A percentile compares a stretch with the other conserved stretches of the same genome.
Evolutionary conservation across 805 yeast genomes (phyloP).

Genomic region (Candida parachauliodes): DNA sequence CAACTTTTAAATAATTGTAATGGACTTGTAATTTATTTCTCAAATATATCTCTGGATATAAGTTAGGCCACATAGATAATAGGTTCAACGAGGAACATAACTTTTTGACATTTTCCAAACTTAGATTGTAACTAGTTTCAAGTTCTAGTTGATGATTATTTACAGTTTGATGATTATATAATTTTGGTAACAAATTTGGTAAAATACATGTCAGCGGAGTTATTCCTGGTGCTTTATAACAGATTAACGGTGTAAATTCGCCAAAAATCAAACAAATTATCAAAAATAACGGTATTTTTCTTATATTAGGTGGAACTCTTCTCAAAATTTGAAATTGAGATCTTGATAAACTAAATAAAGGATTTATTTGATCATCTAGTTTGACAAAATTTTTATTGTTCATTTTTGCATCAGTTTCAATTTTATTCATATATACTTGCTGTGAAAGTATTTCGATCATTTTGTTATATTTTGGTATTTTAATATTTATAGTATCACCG

Average conservation of each 20-base stretch:
- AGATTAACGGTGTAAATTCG: conserved; percentile 52
- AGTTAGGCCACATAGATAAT: conserved; percentile 32
- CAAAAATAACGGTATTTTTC: conserved; percentile 53
- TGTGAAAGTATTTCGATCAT: conserved; percentile 35
- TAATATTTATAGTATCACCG: conserved; percentile 24
- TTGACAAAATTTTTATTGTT: not conserved
- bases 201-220: conserved; percentile 58
- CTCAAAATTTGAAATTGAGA: conserved; percentile 47
- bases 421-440: conserved; percentile 29
- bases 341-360: conserved; percentile 42
- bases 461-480: conserved; percentile 31
- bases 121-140: conserved; percentile 47
- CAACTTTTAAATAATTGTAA: conserved; percentile 47
- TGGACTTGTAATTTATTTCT: conserved; percentile 34
- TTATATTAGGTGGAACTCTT: conserved; percentile 48
- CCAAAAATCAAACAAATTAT: conserved; percentile 45
- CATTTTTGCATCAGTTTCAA: conserved; percentile 15
- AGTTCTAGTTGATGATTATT: conserved; percentile 24
- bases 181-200: conserved; percentile 42
- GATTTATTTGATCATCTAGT: not conserved
- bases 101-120: conserved; percentile 32
- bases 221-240: conserved; percentile 51
- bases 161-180: conserved; percentile 10
- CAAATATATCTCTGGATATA: conserved; percentile 36
- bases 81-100: conserved; percentile 35